These are phyloP conservation scores for Mortierella claussenii DNA, from an alignment of 192 early-diverging fungal species.

Conservation along the genomic window DNA sequence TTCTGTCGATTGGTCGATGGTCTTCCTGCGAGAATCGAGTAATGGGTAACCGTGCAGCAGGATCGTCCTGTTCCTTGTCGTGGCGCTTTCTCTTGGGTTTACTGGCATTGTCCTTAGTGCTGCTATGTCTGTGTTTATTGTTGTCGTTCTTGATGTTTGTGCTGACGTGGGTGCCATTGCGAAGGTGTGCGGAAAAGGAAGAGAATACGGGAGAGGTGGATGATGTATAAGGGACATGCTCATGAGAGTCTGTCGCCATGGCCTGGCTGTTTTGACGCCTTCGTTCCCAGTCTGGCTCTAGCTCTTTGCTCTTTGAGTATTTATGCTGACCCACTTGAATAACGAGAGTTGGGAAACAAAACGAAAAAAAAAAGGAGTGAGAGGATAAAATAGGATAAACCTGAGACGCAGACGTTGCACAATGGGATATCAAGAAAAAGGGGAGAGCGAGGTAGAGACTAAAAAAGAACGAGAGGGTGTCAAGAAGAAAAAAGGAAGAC, in stretches of 20 bases:
- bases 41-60: neutral
- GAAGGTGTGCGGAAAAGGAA: neutral
- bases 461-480: too few species aligned
- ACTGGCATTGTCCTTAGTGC: neutral
- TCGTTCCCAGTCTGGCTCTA: too few species aligned
- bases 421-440: too few species aligned
- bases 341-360: neutral
- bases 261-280: neutral
- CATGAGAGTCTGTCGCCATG: neutral
- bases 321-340: too few species aligned
- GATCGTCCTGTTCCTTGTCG: neutral
- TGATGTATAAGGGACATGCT: neutral
- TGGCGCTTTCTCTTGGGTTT: neutral
- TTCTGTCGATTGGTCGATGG: slow-evolving; percentile 2
- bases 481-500: too few species aligned
- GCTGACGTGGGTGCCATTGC: neutral
- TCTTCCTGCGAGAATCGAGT: neutral
- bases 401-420: too few species aligned
- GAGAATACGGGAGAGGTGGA: neutral
- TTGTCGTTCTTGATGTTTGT: neutral
- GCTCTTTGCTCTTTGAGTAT: too few species aligned
- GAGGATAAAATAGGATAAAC: too few species aligned
- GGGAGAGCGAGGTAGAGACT: too few species aligned
- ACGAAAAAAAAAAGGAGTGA: too few species aligned
- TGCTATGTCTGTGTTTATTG: too few species aligned